Evolutionary conservation across 2,329 filamentous ascomycete species (phyloP), one percentile per base, ranked within the genome.

Genomic region (Aureobasidium vineae): DNA sequence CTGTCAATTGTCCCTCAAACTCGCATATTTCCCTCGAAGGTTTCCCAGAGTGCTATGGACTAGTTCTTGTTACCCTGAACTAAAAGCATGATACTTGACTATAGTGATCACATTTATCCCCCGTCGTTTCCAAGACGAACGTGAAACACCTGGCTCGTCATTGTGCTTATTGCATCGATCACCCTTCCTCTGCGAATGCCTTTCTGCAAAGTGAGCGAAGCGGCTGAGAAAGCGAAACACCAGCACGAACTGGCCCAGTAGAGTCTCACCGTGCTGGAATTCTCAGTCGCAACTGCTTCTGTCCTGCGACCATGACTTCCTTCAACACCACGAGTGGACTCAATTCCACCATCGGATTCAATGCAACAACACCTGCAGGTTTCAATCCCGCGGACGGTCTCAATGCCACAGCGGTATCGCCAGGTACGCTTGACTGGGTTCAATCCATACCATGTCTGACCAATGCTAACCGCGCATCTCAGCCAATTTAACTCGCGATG

Each of bases 1-100:
- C 38, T 10, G 10, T 54, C 41, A 26, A 33, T 64, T 45, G 10
- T 64, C 49, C 31, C 60, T 64, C 61, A 63, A 63, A 52, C 16
- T 45, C 38, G 13, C 47, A 54, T 26, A 36, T 36, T 54, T 15
- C 21, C 31, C 41, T 8, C 47, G 36, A 54, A 53, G 7, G 13
- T 36, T 63, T 63, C 13, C 6, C 45, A 40, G 21, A 63, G 31
- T 21, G 59, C n/a, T 23, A 28, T 41, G 59, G 33, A n/a, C 21
- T 50, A 31, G 21, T 41, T 19, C n/a, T 50, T 31, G 16, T n/a
- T 40, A 31, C 26, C 26, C 40, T 45, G 40, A 31, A 45, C 21
- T 16, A 45, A 59, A 59, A 59, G 54, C 40, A 45, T 59, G 26
- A 59, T 59, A 33, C 19, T 45, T 31, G 54, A 59, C 7, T 6